Evolutionary conservation across 352 stramenopile species (phyloP), one percentile per base, ranked within the genome.

Genomic region (Globisporangium apiculatum): DNA sequence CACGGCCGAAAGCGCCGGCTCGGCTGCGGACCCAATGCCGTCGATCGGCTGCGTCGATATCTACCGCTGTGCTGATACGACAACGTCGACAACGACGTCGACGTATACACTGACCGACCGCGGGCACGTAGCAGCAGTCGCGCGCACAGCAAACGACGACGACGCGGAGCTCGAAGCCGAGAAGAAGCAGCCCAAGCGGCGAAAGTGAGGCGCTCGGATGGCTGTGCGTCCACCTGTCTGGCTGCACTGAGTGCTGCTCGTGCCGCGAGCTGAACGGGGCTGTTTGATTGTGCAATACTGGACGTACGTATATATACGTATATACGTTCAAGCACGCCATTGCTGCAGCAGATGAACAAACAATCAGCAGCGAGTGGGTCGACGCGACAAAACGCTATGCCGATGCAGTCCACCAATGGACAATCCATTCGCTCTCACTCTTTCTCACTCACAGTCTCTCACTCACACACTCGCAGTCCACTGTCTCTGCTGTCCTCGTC

Each of bases 31-130:
- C 55, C 75, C 77, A 35, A 83, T 87, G 72, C 71, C 77, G 46
- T 86, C 72, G 18, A 82, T 87, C 49, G 75, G 75, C 5, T 86
- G 75, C 48, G 73, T 86, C 24, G 77, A 87, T 51, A 56, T 87
- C 40, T 76, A 79, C 24, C 65, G 65, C 37, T 86, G 75, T 17
- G 56, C 52, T 14, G 11, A 8, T 8, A 43, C 40, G 40, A 43
- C 7, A 43, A 43, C 7, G 11, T 43, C 40, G 40, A 43, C 40
- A 14, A 14, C 7, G 40, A 43, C 40, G 40, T 43, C 40, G 7
- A 14, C 11, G 40, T 31, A 31, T 31, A 31, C 24, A 31, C 24
- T 31, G 24, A 3, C 24, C 24, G 24, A 31, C 24, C 40, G 40
- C 40, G 7, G 7, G 40, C 40, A 43, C 40, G 40, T 3, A 43